These are phyloP conservation scores for Leccinum laetum DNA, from an alignment of 1,284 basidiomycete genomes.

Conservation along the genomic window DNA sequence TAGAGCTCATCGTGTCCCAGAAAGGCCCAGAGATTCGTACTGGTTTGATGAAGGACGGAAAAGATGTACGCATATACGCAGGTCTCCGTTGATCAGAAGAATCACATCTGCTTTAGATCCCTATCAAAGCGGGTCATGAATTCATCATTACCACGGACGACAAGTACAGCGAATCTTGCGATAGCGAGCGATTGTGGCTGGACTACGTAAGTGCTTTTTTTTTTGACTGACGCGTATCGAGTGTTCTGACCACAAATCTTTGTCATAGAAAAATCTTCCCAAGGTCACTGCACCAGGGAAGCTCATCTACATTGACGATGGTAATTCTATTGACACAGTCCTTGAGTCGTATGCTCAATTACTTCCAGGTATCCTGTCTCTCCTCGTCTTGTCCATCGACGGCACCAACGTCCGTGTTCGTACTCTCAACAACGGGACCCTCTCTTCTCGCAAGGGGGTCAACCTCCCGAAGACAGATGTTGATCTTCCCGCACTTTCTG, in stretches of 20 bases:
- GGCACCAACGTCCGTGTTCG: conserved; percentile 83
- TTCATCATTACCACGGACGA: conserved; percentile 90
- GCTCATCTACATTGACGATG: conserved; percentile 97
- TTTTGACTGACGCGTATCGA: conserved; percentile 13
- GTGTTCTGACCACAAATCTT: conserved; percentile 9
- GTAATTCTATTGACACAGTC: conserved; percentile 39
- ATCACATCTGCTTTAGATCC: conserved; percentile 50
- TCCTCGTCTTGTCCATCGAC: conserved; percentile 89
- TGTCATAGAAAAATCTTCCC: conserved; percentile 78
- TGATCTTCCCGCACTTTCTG: conserved; percentile 96
- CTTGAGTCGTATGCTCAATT: conserved; percentile 6
- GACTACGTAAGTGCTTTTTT: conserved; percentile 76
- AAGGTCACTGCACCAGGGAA: conserved; percentile 97
- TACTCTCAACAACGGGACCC: conserved; percentile 89
- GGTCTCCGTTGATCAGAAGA: conserved; percentile 6
- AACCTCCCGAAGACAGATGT: conserved; percentile 99
- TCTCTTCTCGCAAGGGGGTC: conserved; percentile 98
- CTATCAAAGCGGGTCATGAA: conserved; percentile 91
- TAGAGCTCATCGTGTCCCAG: conserved; percentile 38
- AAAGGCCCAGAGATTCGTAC: conserved; percentile 99
- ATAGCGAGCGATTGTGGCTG: conserved; percentile 84
- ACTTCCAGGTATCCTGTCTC: conserved; percentile 80
- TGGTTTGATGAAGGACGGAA: conserved; percentile 86
- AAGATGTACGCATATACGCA: conserved; percentile 55
- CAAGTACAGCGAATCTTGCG: conserved; percentile 78